Evolutionary conservation across 2,329 filamentous ascomycete species (phyloP), one percentile per base, ranked within the genome.

Genomic region (Xylogone sp.): DNA sequence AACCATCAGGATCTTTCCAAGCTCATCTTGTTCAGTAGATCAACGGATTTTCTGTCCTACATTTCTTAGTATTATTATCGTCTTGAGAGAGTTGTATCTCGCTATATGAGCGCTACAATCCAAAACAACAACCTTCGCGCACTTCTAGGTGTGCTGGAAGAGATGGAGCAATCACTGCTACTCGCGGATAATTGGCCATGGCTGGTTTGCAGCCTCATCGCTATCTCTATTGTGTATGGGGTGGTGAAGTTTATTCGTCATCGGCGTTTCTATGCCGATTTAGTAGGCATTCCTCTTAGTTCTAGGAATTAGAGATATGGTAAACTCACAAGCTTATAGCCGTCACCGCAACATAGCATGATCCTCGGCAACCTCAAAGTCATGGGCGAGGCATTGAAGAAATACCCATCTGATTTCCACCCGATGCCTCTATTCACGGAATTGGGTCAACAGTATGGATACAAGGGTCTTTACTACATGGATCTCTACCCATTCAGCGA

Each of bases 401-500:
- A 47, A 18, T 52, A 52, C 44, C 56, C 56, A 13, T 9, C 51
- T 34, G 51, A 59, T 42, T 21, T 46, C 2, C 54, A 61, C 29
- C 54, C 54, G 1, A 54, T 55, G 43, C 24, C 34, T 5, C 31
- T 55, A 19, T 49, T 56, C 20, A 56, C 53, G 12, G 21, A 48
- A 13, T 50, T 62, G 1, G 56, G 43, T 3, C 42, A 29, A 3
- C 47, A 55, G 13, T 58, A 59, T 18, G 44, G 56, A 16, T 44
- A 59, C 16, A 43, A 49, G 3, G 56, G 56, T 2, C 42, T 58
- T 7, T 61, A 50, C 48, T 60, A 59, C 39, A 34, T 62, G 18
- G 59, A 62, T 29, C n/a, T 59, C 8, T 59, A 50, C 46, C 59
- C 58, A 5, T 43, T 57, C 44, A 27, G 44, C 2, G 27, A 45